These are phyloP conservation scores for Circinella umbellata DNA, from an alignment of 371 early-diverging fungal species.

Conservation along the genomic window DNA sequence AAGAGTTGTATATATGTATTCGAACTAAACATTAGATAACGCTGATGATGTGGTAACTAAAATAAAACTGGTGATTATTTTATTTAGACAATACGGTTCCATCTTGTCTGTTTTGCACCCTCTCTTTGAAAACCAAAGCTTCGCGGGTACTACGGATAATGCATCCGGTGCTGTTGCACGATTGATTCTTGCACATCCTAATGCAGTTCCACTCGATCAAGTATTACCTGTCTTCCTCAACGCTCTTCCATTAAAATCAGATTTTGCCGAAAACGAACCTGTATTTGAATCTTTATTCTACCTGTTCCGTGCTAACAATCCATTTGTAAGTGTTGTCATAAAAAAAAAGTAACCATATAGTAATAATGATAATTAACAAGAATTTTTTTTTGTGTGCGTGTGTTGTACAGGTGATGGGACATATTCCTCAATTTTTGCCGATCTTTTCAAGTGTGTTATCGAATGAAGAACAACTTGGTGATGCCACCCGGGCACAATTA, in stretches of 20 bases:
- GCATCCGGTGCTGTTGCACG: slow-evolving; percentile 80
- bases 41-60: neutral
- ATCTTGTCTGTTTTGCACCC: slow-evolving; percentile 75
- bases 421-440: slow-evolving; percentile 46
- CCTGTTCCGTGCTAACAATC: slow-evolving; percentile 61
- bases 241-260: slow-evolving; percentile 77
- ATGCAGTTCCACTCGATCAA: slow-evolving; percentile 74
- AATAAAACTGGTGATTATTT: neutral
- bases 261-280: slow-evolving; percentile 81
- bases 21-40: neutral
- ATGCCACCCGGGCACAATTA: slow-evolving; percentile 55
- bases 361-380: neutral
- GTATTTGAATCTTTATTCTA: slow-evolving; percentile 72
- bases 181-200: slow-evolving; percentile 61
- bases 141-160: slow-evolving; percentile 80
- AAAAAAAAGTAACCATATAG: neutral
- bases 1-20: too few species aligned
- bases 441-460: slow-evolving; percentile 54
- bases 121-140: slow-evolving; percentile 64
- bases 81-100: slow-evolving; percentile 60
- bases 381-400: neutral
- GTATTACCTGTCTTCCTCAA: slow-evolving; percentile 77
- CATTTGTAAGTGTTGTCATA: slow-evolving; percentile 30
- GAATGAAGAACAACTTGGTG: slow-evolving; percentile 59
- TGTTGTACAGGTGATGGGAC: slow-evolving; percentile 32